Percentiles rank a stretch among this genome's conserved stretches.
Conservation (phyloP, 306 rosid species). For the Glycine tomentella region DNA sequence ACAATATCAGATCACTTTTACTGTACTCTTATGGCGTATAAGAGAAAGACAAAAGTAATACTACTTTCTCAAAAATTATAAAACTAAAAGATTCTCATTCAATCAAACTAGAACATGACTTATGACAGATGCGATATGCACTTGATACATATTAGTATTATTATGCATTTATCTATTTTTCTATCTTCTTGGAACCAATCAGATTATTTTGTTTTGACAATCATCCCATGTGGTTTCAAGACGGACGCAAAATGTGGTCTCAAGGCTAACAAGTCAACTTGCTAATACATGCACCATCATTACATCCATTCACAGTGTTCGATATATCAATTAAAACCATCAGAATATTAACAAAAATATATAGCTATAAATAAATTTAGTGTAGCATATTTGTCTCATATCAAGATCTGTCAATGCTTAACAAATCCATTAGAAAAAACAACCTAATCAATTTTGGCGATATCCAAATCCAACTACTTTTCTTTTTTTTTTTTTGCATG, state of each 20-base stretch:
- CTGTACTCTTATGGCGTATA: no score
- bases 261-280: constrained; percentile 52
- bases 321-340: constrained; percentile 36
- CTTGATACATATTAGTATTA: constrained; percentile 10
- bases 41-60: constrained; percentile 24
- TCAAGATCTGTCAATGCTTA: constrained; percentile 41
- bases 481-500: constrained; percentile 2
- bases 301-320: constrained; percentile 34
- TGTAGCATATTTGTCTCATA: constrained; percentile 45
- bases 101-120: constrained; percentile 44
- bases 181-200: constrained; percentile 43
- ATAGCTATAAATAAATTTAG: constrained; percentile 14
- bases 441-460: constrained; percentile 35
- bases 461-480: constrained; percentile 1
- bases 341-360: constrained; percentile 16
- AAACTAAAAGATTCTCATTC: constrained; percentile 41
- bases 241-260: constrained; percentile 42
- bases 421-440: constrained; percentile 42
- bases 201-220: constrained; percentile 42
- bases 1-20: no score
- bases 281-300: constrained; percentile 49
- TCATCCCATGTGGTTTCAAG: constrained; percentile 54
- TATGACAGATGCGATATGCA: constrained; percentile 44
- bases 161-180: constrained; percentile 26
- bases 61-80: neutral